Evolutionary conservation across 1,139 yeast genomes (phyloP).

Genomic region (Pichia sp.): DNA sequence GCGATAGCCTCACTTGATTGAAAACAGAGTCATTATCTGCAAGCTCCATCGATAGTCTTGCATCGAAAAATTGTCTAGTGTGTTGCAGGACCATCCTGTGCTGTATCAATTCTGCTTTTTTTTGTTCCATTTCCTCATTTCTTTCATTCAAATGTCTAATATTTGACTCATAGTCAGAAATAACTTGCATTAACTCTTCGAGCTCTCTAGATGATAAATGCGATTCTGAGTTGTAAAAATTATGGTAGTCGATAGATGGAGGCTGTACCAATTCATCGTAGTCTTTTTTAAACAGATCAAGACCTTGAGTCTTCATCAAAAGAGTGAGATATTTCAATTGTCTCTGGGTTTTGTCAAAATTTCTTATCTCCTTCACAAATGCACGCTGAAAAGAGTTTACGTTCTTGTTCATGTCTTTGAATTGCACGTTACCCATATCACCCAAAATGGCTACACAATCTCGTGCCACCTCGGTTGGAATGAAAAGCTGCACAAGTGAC

Average conservation of each 20-base stretch:
- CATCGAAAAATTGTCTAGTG: constrained; percentile 28
- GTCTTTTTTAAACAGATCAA: constrained; percentile 19
- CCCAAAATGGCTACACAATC: constrained; percentile 82
- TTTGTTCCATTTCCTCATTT: constrained; percentile 32
- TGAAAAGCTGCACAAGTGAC: constrained; percentile 85
- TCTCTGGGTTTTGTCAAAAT: constrained; percentile 55
- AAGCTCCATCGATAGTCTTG: constrained; percentile 25
- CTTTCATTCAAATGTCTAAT: constrained; percentile 40
- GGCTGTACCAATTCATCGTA: constrained; percentile 22
- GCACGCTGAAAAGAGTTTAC: constrained; percentile 82
- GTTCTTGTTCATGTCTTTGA: constrained; percentile 77
- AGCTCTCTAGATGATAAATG: constrained; percentile 32
- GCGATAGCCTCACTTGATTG: constrained; percentile 23
- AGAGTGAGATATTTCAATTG: constrained; percentile 39
- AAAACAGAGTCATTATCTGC: constrained; percentile 20
- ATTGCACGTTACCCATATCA: constrained; percentile 74
- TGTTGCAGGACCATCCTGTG: constrained; percentile 41
- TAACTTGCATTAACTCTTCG: constrained; percentile 35
- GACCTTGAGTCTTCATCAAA: constrained; percentile 25
- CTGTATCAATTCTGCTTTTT: constrained; percentile 35
- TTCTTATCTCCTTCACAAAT: constrained; percentile 73
- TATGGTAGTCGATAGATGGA: constrained; percentile 16
- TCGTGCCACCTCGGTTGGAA: constrained; percentile 85
- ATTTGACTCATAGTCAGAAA: constrained; percentile 35
- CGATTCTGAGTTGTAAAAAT: constrained; percentile 8